Evolutionary conservation across 768 basidiomycete species (phyloP).

Genomic region (Leucosporidium creatinivorum): DNA sequence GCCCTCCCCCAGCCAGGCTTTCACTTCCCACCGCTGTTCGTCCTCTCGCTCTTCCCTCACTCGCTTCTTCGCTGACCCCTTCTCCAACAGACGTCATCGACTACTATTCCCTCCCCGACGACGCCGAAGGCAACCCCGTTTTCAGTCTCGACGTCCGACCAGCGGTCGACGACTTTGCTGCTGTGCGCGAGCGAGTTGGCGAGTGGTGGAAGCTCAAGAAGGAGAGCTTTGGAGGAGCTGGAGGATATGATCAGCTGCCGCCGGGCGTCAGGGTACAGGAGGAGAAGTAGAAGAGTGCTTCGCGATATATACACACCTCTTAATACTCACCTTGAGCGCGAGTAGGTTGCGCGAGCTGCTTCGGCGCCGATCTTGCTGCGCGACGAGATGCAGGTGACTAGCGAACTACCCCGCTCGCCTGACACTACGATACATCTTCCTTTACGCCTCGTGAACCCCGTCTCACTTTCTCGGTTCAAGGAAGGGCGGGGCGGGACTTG

Average conservation of each 20-base stretch:
- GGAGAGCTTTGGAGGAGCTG: conserved; percentile 13
- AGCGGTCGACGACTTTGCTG: conserved; percentile 75
- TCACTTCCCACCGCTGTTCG: conserved; percentile 25
- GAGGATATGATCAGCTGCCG: neutral
- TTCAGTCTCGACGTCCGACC: conserved; percentile 94
- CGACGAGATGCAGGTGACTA: neutral
- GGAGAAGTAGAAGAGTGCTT: conserved; percentile 11
- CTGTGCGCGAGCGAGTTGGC: conserved; percentile 62
- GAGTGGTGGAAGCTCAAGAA: conserved; percentile 38
- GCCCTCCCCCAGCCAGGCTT: conserved; percentile 21
- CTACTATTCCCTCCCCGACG: conserved; percentile 89
- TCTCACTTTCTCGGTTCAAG: no score
- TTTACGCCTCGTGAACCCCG: no score
- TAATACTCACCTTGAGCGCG: no score
- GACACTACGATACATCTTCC: no score
- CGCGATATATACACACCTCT: neutral
- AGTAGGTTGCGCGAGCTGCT: neutral
- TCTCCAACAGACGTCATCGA: conserved; percentile 60
- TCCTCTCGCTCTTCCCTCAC: neutral
- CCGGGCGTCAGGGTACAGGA: conserved; percentile 29
- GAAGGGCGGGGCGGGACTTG: no score
- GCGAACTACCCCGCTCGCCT: no score
- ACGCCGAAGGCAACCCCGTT: conserved; percentile 84
- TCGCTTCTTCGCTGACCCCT: neutral
- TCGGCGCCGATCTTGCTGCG: neutral